Evolutionary conservation across 2,329 filamentous ascomycete species (phyloP).

Genomic region (Hymenoscyphus occultus): DNA sequence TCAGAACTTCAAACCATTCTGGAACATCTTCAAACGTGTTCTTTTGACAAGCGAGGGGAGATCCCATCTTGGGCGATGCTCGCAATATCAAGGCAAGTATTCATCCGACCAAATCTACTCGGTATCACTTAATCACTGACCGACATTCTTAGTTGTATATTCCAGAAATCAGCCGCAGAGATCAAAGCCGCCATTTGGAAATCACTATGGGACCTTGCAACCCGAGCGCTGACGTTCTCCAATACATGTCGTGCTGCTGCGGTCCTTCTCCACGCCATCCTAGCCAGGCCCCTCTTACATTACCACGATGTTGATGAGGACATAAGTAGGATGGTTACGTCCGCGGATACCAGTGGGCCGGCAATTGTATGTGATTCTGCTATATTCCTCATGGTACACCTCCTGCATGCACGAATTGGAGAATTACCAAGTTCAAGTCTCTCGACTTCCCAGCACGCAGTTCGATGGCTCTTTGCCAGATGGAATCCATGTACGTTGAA

Average conservation of each 20-base stretch:
- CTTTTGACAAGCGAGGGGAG: conserved; percentile 65
- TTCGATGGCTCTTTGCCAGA: conserved; percentile 76
- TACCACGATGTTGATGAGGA: conserved; percentile 67
- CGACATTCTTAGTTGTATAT: conserved; percentile 43
- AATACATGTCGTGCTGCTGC: conserved; percentile 71
- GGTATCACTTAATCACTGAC: conserved; percentile 17
- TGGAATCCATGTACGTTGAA: conserved; percentile 73
- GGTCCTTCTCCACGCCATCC: conserved; percentile 65
- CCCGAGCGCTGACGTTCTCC: conserved; percentile 66
- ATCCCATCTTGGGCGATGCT: conserved; percentile 81
- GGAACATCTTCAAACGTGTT: conserved; percentile 53
- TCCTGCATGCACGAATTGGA: conserved; percentile 64
- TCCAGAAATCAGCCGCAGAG: conserved; percentile 41
- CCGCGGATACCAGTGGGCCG: conserved; percentile 79
- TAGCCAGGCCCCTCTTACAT: conserved; percentile 63
- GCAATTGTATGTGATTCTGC: conserved; percentile 76
- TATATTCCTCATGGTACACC: conserved; percentile 65
- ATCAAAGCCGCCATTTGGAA: conserved; percentile 57
- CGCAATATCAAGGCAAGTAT: conserved; percentile 69
- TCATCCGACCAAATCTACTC: background rate
- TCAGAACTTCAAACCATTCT: conserved; percentile 57
- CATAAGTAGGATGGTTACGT: conserved; percentile 68
- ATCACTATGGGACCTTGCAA: conserved; percentile 71
- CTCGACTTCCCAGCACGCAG: conserved; percentile 65
- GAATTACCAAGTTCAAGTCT: conserved; percentile 67